Percentiles rank a stretch among this genome's conserved stretches.
Evolutionary conservation across 176 grass and related monocot genomes (phyloP).

Genomic region (Eragrostis nindensis): DNA sequence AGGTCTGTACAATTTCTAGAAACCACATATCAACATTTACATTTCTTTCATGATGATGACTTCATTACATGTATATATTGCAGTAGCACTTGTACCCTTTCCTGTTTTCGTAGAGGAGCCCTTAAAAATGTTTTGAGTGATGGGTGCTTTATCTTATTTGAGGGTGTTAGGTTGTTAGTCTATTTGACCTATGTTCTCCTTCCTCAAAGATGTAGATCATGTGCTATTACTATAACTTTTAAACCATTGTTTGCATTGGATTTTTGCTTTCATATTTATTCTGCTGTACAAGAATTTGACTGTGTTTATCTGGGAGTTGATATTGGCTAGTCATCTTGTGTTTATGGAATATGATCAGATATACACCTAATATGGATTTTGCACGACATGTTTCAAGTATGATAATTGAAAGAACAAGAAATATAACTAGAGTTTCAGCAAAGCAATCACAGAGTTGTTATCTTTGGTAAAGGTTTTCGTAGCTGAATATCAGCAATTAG

Average conservation of each 20-base stretch:
- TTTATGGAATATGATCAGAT: not conserved
- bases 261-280: not conserved
- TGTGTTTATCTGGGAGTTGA: not conserved
- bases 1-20: conserved; percentile 66
- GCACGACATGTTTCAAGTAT: not conserved
- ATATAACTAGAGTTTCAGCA: not conserved
- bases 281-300: not conserved
- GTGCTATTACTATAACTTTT: not conserved
- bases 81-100: not conserved
- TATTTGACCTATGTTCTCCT: not conserved
- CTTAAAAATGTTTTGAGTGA: conserved; percentile 3
- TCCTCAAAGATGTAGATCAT: not conserved
- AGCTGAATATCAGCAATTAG: not conserved
- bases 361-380: not conserved
- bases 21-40: not conserved
- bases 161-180: not conserved
- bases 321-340: not conserved
- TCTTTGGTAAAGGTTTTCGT: not conserved
- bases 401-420: not conserved
- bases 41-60: not conserved
- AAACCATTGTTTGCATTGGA: not conserved
- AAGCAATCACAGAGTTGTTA: not conserved
- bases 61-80: not conserved
- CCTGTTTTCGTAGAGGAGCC: not conserved
- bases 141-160: not conserved